Evolutionary conservation across 768 basidiomycete genomes (phyloP), one percentile per base, ranked within the genome.

Genomic region (Inosperma sp.): DNA sequence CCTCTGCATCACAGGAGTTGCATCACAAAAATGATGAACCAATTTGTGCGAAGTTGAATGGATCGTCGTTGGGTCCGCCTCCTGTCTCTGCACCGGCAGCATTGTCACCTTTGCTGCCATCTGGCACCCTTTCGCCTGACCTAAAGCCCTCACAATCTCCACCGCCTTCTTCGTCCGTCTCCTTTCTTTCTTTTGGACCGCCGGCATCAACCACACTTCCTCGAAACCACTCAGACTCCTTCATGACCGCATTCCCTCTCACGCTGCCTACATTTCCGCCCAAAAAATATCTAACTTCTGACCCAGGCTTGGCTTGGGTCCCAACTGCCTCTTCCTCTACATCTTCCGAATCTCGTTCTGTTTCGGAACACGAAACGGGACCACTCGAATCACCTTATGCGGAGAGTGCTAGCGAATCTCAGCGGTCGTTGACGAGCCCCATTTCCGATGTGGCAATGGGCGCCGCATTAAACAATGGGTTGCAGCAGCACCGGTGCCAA

Each of bases 361-460:
- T 44, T 16, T 62, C 61, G 9, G 66, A 62, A 30, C 53, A 53
- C 14, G 57, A 57, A 27, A 63, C 58, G 2, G 37, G 36, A 21
- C 58, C 56, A 19, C 60, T 65, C 14, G 62, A 57, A 23, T 67
- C 65, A 5, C 65, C 64, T 3, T 62, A 60, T 21, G 61, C 63
- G 10, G 69, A 70, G 6, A 57, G 58, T 1, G 56, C 62, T 29
- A 49, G 47, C 31, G 58, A 56, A 46, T 44, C 35, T 49, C 42
- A 42, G 8, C 53, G 36, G 17, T 22, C 21, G 7, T 27, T 42
- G 7, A 50, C 22, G n/a, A 49, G 53, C 34, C 35, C 48, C 36
- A 13, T 56, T 39, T 47, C 43, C 14, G 27, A 49, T 34, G 43
- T 46, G n/a, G 22, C 31, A n/a, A 41, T 16, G 8, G 25, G 25